phyloP scores from a whole-genome alignment of 164 flowering plant species.

The Liquidambar formosana region DNA sequence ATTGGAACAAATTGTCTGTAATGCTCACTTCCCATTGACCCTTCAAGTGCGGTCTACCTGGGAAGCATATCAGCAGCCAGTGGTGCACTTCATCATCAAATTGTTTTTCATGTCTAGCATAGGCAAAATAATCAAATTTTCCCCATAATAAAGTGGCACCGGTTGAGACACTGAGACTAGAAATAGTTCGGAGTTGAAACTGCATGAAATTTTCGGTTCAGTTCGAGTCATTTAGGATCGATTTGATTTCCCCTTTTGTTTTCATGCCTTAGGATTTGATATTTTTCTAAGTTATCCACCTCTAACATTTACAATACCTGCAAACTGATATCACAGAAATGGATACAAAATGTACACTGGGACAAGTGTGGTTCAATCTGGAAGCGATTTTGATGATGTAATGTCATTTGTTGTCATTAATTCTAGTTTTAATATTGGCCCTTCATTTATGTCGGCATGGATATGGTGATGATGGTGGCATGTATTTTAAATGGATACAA shows the following conservation, averaged over 20 bases:
- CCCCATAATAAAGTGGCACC: constrained; percentile 8
- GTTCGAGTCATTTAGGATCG: neutral
- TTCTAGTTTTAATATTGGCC: neutral
- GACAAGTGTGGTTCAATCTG: neutral
- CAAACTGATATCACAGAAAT: neutral
- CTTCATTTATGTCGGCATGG: neutral
- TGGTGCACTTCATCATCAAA: constrained; percentile 1
- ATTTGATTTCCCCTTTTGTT: neutral
- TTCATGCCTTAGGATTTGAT: neutral
- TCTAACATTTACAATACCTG: constrained; percentile 2
- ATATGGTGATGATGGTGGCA: neutral
- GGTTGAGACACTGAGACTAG: constrained; percentile 9
- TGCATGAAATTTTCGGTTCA: neutral
- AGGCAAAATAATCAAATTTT: constrained; percentile 10
- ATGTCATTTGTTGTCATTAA: neutral
- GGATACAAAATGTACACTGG: neutral
- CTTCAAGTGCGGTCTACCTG: constrained; percentile 15
- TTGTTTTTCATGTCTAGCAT: constrained; percentile 1
- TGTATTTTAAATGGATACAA: too few species aligned
- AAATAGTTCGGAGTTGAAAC: constrained; percentile 8
- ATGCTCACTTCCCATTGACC: constrained; percentile 34
- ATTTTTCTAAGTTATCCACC: neutral
- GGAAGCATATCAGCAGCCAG: neutral
- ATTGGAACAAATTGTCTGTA: constrained; percentile 52
- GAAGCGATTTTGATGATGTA: neutral